Conservation (phyloP, 257 asterid species). For the Solanum sitiens region DNA sequence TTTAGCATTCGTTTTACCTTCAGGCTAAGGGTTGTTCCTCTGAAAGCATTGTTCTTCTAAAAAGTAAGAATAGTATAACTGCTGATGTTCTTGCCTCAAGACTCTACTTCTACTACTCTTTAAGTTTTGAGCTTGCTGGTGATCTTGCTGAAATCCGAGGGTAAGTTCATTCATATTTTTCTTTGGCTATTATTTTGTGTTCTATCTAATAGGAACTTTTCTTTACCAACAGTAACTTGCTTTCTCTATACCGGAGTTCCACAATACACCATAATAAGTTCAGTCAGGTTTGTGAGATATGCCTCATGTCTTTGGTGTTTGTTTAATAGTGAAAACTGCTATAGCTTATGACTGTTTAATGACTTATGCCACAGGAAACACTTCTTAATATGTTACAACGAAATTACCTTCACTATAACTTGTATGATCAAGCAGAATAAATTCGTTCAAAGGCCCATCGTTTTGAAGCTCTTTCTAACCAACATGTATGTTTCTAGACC, state of each 20-base stretch:
- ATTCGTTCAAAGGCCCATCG: conserved; percentile 75
- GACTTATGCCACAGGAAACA: conserved; percentile 43
- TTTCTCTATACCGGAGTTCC: conserved; percentile 78
- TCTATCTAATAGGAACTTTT: conserved; percentile 7
- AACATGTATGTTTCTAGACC: conserved; percentile 31
- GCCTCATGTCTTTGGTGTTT: not conserved
- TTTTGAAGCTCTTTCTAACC: conserved; percentile 69
- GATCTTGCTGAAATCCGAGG: conserved; percentile 74
- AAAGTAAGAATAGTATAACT: conserved; percentile 47
- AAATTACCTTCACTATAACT: conserved; percentile 71
- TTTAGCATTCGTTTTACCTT: conserved; percentile 1
- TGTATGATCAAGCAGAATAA: conserved; percentile 76
- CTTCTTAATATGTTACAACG: conserved; percentile 61
- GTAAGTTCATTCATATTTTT: conserved; percentile 16
- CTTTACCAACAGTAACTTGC: conserved; percentile 46
- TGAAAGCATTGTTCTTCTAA: conserved; percentile 55
- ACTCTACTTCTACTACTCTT: conserved; percentile 66
- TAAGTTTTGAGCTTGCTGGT: conserved; percentile 69
- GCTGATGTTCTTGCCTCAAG: conserved; percentile 71
- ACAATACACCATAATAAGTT: conserved; percentile 83
- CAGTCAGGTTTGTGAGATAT: conserved; percentile 67
- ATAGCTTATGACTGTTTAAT: not conserved
- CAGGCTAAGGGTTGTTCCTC: conserved; percentile 80
- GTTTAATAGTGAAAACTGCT: not conserved
- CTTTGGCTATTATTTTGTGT: not conserved